phyloP scores from a whole-genome alignment of 179 eudicot genomes.

The Silene coronaria region DNA sequence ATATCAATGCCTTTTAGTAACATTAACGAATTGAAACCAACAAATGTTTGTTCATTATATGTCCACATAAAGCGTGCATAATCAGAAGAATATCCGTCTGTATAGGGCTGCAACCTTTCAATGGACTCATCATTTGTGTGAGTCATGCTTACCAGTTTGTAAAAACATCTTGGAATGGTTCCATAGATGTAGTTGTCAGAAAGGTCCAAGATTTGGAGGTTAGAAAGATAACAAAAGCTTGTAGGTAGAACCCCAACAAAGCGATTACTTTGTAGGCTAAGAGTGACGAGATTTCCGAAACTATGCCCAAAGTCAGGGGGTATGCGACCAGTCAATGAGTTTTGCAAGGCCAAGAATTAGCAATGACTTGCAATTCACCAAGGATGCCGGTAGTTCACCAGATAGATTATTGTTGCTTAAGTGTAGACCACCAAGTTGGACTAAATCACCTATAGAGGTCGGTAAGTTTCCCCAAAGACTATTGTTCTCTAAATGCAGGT shows the following conservation, averaged over 20 bases:
- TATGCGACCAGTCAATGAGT: constrained; percentile 26
- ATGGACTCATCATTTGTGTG: neutral
- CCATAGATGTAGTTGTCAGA: constrained; percentile 25
- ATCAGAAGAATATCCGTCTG: neutral
- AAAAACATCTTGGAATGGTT: constrained; percentile 19
- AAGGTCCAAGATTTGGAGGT: constrained; percentile 24
- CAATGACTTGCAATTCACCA: constrained; percentile 23
- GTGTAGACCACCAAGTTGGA: neutral
- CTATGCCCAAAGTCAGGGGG: constrained; percentile 29
- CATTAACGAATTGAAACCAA: neutral
- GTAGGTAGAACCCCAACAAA: constrained; percentile 28
- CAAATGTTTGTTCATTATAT: neutral
- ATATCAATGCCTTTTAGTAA: neutral
- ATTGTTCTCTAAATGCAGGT: constrained; percentile 5
- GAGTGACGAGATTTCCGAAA: constrained; percentile 6
- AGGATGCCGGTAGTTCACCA: constrained; percentile 29
- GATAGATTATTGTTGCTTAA: constrained; percentile 9
- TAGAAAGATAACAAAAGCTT: constrained; percentile 12
- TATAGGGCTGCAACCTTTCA: too few species aligned
- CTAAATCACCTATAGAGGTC: constrained; percentile 12
- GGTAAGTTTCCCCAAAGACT: constrained; percentile 31
- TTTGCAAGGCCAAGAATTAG: constrained; percentile 26
- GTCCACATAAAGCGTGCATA: neutral
- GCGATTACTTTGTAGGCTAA: constrained; percentile 24
- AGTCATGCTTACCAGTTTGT: constrained; percentile 13